phyloP scores from a whole-genome alignment of 148 eudicot genomes.

The Agrostemma githago region DNA sequence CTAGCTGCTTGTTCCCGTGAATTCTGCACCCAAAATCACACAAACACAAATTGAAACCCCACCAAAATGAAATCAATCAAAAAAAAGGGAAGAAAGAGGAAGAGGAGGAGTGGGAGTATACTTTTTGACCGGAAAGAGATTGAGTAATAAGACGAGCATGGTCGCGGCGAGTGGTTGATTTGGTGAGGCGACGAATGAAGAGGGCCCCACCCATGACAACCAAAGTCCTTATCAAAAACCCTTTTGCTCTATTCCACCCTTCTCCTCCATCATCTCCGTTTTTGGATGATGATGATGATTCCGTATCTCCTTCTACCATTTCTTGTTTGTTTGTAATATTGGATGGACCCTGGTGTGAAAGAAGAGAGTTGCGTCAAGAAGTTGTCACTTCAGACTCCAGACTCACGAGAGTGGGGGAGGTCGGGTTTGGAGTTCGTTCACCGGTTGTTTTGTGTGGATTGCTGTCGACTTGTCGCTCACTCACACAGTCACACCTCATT shows the following conservation, averaged over 20 bases:
- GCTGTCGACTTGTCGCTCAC: no score
- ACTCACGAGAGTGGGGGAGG: background rate
- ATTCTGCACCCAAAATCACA: constrained; percentile 33
- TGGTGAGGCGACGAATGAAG: constrained; percentile 64
- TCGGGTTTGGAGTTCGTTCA: background rate
- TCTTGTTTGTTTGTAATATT: background rate
- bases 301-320: constrained; percentile 20
- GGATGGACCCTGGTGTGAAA: background rate
- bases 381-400: background rate
- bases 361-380: background rate
- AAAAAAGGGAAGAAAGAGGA: no score
- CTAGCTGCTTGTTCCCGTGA: constrained; percentile 78
- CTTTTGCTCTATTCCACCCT: constrained; percentile 69
- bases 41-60: constrained; percentile 1
- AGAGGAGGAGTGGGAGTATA: no score
- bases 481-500: no score
- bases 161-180: constrained; percentile 95
- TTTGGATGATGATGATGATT: background rate
- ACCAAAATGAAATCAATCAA: no score
- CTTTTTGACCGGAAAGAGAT: constrained; percentile 69
- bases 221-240: constrained; percentile 54
- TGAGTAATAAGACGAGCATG: constrained; percentile 59
- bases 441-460: no score
- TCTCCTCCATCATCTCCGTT: constrained; percentile 15
- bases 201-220: constrained; percentile 80